Evolutionary conservation across 208 protist species (phyloP), one percentile per base, ranked within the genome.

Genomic region (Wallacemonas sp.): DNA sequence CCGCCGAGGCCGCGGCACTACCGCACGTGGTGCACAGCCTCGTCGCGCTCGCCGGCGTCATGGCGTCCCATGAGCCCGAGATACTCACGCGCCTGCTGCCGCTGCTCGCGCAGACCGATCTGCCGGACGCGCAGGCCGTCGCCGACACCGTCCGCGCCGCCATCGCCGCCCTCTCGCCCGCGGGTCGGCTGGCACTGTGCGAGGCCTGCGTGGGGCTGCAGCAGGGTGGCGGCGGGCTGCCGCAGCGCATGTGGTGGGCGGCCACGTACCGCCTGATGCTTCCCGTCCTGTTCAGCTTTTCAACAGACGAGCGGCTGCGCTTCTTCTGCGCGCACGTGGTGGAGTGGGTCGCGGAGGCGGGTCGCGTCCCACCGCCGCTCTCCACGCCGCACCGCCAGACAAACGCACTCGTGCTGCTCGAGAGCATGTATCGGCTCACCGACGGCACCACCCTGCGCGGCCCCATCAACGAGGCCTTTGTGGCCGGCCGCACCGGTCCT

Each of bases 361-460:
- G 55, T 11, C 41, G 3, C 14, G 32, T 54, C 16, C 62, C 36
- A 2, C n/a, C 45, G 26, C 22, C 25, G n/a, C 45, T 39, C 3
- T 26, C 20, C 45, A 8, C 41, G 1, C 28, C 48, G 23, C 65
- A 57, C 11, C 55, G 63, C 22, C 72, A 78, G 44, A 89, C 77
- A 3, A 85, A 88, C 38, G 85, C 81, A 26, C 89, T 94, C 29
- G 41, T 79, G 33, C 66, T 96, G 42, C 73, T 97, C 16, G 89
- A 94, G 63, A 41, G 65, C 32, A 85, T 94, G 63, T 96, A 88
- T 64, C 25, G 65, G 12, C 44, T 86, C 1, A 67, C 74, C 25
- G 57, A 72, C 29, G 57, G 55, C 2, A 32, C 42, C 1, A 65
- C 57, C 2, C 75, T 93, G 8, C 76, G 76, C 16, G 81, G 79